Percentiles rank a stretch among this genome's conserved stretches.
Conservation (phyloP, 2,329 filamentous ascomycete species). For the Epichloe uncinata region DNA sequence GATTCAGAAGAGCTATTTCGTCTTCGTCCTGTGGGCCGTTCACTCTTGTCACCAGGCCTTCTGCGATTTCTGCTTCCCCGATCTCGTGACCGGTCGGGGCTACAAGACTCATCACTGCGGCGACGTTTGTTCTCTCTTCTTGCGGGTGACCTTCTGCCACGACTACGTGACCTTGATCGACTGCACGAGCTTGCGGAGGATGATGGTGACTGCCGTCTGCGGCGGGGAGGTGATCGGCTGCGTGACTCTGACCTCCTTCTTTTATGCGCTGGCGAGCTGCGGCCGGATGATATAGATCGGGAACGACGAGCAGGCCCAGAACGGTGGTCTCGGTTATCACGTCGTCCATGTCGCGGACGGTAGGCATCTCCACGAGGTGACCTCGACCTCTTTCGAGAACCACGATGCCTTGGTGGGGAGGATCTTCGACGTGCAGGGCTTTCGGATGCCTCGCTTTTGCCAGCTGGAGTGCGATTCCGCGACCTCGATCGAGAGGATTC, state of each 20-base stretch:
- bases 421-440: conserved; percentile 21
- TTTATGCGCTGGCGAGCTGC: conserved; percentile 32
- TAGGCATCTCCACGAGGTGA: conserved; percentile 21
- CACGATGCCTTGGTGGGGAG: conserved; percentile 19
- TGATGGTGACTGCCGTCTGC: conserved; percentile 21
- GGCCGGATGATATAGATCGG: conserved; percentile 23
- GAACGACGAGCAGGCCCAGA: conserved; percentile 14
- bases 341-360: conserved; percentile 12
- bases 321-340: conserved; percentile 12
- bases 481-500: conserved; percentile 20
- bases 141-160: conserved; percentile 10
- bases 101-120: background rate
- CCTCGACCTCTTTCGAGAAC: conserved; percentile 26
- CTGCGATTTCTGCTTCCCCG: background rate
- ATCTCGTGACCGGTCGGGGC: conserved; percentile 2
- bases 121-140: conserved; percentile 5
- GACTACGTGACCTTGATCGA: conserved; percentile 19
- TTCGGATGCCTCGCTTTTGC: conserved; percentile 18
- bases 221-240: conserved; percentile 32
- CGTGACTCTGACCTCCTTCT: conserved; percentile 35
- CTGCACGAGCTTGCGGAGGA: conserved; percentile 31
- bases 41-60: conserved; percentile 1
- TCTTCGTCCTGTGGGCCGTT: conserved; percentile 20
- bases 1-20: conserved; percentile 39
- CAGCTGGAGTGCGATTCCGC: conserved; percentile 18